A percentile compares a stretch with the other conserved stretches of the same genome.
phyloP scores from a whole-genome alignment of 2,329 filamentous ascomycete species.

The Cladosporium sp. region DNA sequence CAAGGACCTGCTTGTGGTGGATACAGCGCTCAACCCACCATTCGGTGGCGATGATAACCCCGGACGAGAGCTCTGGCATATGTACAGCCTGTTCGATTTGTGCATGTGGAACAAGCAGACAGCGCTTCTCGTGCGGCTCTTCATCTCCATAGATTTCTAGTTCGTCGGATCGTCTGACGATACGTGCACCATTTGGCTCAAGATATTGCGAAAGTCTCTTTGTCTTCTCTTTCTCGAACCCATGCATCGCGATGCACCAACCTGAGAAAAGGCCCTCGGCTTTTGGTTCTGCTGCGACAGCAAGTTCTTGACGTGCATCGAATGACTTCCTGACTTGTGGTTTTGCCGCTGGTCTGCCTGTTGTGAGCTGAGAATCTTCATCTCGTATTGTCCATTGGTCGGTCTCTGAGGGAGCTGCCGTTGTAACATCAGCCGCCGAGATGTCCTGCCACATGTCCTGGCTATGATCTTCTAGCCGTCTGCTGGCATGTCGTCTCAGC shows the following conservation, averaged over 20 bases:
- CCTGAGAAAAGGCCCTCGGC: constrained; percentile 28
- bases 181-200: constrained; percentile 27
- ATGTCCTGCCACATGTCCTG: constrained; percentile 91
- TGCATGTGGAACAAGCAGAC: constrained; percentile 31
- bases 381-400: constrained; percentile 22
- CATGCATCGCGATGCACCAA: constrained; percentile 24
- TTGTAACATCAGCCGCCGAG: constrained; percentile 41
- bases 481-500: constrained; percentile 80
- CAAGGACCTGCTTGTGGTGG: constrained; percentile 66
- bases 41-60: constrained; percentile 63
- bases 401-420: constrained; percentile 16
- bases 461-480: constrained; percentile 73
- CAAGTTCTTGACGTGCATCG: not conserved
- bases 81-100: constrained; percentile 22
- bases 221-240: constrained; percentile 22
- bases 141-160: not conserved
- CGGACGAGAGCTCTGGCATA: constrained; percentile 24
- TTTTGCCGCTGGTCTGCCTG: constrained; percentile 31
- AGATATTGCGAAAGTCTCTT: constrained; percentile 21
- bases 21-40: constrained; percentile 92
- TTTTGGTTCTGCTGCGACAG: not conserved
- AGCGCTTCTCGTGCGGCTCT: not conserved
- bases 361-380: constrained; percentile 15
- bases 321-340: constrained; percentile 33
- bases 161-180: constrained; percentile 18